Evolutionary conservation across 805 yeast genomes (phyloP).

Genomic region (Candida yuanshanica): DNA sequence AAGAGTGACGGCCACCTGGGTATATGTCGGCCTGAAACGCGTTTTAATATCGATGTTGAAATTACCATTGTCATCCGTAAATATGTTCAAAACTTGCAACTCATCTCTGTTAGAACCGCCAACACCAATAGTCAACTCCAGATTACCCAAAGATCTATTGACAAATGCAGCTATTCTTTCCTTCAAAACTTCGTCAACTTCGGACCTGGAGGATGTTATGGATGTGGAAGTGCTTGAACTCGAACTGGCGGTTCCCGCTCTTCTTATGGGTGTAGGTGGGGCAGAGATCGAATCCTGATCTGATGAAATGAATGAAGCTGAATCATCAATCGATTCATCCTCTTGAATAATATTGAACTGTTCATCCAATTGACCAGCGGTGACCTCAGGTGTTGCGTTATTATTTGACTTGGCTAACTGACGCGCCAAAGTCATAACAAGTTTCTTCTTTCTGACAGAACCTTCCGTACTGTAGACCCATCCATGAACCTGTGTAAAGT

Average conservation of each 20-base stretch:
- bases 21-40: conserved; percentile 53
- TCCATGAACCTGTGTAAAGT: conserved; percentile 64
- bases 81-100: conserved; percentile 27
- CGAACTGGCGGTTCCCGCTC: conserved; percentile 4
- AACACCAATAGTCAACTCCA: conserved; percentile 48
- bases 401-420: conserved; percentile 47
- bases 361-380: conserved; percentile 31
- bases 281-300: background rate
- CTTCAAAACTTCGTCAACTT: conserved; percentile 44
- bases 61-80: conserved; percentile 65
- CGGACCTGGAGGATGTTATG: conserved; percentile 7
- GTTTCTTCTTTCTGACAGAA: conserved; percentile 62
- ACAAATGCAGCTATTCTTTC: conserved; percentile 68
- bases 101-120: conserved; percentile 41
- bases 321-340: conserved; percentile 18
- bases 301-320: conserved; percentile 14
- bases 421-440: conserved; percentile 62
- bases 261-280: background rate
- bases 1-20: conserved; percentile 43
- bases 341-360: conserved; percentile 27
- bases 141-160: conserved; percentile 56
- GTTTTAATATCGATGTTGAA: conserved; percentile 50
- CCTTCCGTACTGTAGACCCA: conserved; percentile 65
- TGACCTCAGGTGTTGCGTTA: conserved; percentile 16
- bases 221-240: conserved; percentile 5